A percentile compares a stretch with the other conserved stretches of the same genome.
These are phyloP conservation scores for Boletus rex-veris DNA, from an alignment of 768 basidiomycete species.

Conservation along the genomic window DNA sequence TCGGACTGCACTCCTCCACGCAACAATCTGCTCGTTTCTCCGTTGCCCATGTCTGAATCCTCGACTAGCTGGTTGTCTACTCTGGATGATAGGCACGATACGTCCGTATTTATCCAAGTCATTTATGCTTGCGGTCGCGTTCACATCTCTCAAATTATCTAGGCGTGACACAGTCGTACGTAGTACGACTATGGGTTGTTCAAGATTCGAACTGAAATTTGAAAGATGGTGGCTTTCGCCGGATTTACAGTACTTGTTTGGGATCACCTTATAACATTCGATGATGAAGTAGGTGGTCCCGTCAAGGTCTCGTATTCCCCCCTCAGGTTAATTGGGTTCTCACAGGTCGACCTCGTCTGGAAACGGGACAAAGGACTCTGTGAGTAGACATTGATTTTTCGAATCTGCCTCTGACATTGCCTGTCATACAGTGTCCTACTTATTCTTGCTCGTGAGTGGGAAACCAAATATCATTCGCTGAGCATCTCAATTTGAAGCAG, in stretches of 20 bases:
- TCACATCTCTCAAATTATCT: not conserved
- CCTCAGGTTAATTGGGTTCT: not conserved
- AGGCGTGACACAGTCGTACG: conserved; percentile 12
- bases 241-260: conserved; percentile 51
- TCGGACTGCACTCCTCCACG: not conserved
- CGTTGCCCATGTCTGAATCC: conserved; percentile 2
- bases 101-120: not conserved
- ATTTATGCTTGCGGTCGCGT: not conserved
- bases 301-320: not conserved
- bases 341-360: conserved; percentile 38
- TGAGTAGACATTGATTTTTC: conserved; percentile 17
- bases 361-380: conserved; percentile 33
- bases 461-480: not conserved
- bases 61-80: not conserved
- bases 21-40: not conserved
- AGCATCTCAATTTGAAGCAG: conserved; percentile 28
- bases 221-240: conserved; percentile 49
- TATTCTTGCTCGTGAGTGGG: conserved; percentile 37
- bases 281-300: conserved; percentile 32
- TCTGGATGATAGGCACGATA: not conserved
- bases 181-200: not conserved
- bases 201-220: not conserved
- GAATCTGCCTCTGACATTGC: not conserved
- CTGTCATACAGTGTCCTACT: conserved; percentile 26
- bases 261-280: conserved; percentile 40